Base-by-base conservation (phyloP, 768 basidiomycete species). In the Dacryopinax spathularia region DNA sequence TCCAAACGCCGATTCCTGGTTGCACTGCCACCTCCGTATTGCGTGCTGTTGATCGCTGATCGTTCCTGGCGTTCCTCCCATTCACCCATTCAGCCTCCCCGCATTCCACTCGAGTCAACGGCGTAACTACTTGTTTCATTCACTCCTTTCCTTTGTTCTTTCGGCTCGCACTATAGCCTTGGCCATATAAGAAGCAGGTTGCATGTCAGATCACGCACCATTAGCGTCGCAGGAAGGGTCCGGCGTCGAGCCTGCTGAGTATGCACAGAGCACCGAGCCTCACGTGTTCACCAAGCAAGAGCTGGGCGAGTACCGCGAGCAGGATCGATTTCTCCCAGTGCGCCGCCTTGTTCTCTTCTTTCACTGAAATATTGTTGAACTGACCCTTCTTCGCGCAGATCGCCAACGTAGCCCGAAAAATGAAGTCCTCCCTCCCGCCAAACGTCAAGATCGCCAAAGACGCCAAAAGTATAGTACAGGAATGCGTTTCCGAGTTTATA, bases 401-500 rank as follows among this genome's bases (percentile, higher is more conserved):
- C 69, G 94, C 94, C 61, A 98, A 98, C 72, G 93, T 97, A n/a
- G 85, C 92, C 16, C 83, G 95, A 22, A 94, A 97, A 71, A 98
- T 97, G 94, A 97, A 97, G 75, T 79, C 85, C 41, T 82, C 91
- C 12, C 86, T 97, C 1, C 94, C 95, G 0, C 77, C 85, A 0
- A 88, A 88, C 20, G 91, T 94, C 41, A 98, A 98, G 77, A 95
- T 97, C 70, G 89, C 91, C 7, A 97, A 97, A 74, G 95, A 98
- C 75, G 93, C 93, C 44, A 98, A 98, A 73, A 94, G 97, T 76
- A 93, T 90, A 75, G 91, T 97, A 43, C 95, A 98, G 73, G 95
- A 97, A 76, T 96, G 94, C 75, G 91, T 96, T 63, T 92, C 89
- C 41, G 95, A 98, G 77, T 98, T 96, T 79, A 97, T 98, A 74